A percentile compares a stretch with the other conserved stretches of the same genome.
phyloP scores from a whole-genome alignment of 1,139 yeast genomes.

The Geotrichum europaeum region DNA sequence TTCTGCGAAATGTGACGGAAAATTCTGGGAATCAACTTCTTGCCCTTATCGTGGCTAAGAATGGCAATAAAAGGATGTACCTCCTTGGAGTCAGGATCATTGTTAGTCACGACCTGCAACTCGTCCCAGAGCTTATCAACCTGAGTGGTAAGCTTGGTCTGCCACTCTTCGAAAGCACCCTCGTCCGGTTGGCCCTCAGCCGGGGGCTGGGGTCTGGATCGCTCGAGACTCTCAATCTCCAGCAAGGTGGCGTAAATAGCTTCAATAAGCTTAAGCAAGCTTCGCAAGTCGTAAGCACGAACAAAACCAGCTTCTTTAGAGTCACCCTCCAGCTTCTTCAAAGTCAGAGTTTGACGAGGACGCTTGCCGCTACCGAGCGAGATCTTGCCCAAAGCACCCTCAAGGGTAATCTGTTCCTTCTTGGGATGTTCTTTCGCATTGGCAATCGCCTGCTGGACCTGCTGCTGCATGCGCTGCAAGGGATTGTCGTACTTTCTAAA shows the following conservation, averaged over 20 bases:
- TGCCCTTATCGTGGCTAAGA: conserved; percentile 79
- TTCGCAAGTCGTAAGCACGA: conserved; percentile 15
- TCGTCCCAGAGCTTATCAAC: conserved; percentile 62
- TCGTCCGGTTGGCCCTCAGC: conserved; percentile 25
- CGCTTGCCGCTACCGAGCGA: conserved; percentile 76
- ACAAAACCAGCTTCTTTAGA: conserved; percentile 1
- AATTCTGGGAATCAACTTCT: conserved; percentile 81
- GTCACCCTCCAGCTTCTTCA: conserved; percentile 35
- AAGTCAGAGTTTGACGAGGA: conserved; percentile 82
- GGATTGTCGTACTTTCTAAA: conserved; percentile 78
- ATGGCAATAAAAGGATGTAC: conserved; percentile 68
- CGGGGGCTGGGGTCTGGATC: conserved; percentile 41
- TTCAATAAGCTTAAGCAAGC: conserved; percentile 49
- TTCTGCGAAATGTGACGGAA: conserved; percentile 76
- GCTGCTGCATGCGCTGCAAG: conserved; percentile 96
- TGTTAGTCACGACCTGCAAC: conserved; percentile 56
- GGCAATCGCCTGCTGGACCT: conserved; percentile 92
- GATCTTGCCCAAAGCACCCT: conserved; percentile 88
- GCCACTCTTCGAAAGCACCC: conserved; percentile 30
- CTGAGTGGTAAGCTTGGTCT: conserved; percentile 29
- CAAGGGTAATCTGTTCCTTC: conserved; percentile 63
- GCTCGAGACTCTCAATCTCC: conserved; percentile 75
- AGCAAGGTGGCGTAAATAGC: conserved; percentile 71
- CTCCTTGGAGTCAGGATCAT: conserved; percentile 37
- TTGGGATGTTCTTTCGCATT: conserved; percentile 89